Base-by-base conservation (phyloP, 2,329 filamentous ascomycete species). In the Chalaropsis ovoidea region DNA sequence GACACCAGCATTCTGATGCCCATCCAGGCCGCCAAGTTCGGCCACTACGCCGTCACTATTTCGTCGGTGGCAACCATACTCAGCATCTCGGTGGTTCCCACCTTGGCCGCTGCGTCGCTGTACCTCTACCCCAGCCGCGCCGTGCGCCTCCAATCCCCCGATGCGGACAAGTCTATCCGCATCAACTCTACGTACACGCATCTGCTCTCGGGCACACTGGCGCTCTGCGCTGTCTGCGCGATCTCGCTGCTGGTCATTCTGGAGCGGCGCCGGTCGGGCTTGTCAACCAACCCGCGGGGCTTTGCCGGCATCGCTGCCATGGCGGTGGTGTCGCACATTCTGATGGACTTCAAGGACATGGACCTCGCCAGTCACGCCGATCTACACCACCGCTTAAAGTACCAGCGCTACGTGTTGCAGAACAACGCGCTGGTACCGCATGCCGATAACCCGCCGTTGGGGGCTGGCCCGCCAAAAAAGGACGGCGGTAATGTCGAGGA, bases 291-390 rank as follows among this genome's bases (percentile, higher is more conserved):
- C 71, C 86, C 88, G 6, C 85, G 84, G 69, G 87, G 87, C 5
- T 88, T 90, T 63, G 86, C 87, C 1, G 87, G 87, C 1, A 79
- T 90, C 45, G 87, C 87, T 5, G 84, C 86, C 65, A 89, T 90
- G 86, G 87, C 87, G 10, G 87, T 88, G 2, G 82, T 83, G 68
- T 85, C 82, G 69, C 87, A 90, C 69, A 88, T 90, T 72, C 76
- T 90, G 69, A 85, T 84, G 74, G 87, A 90, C 71, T 90, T 90
- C 71, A 84, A 84, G 68, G 85, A 85, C 66, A 82, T 88, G 75
- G 87, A 90, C 71, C 82, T 83, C 0, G 86, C 83, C 7, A 83
- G 80, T 3, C 83, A 86, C 64, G 77, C 83, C 61, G 81, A 85
- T 63, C 89, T 90, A 52, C 87, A 90, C 72, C 78, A 83, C 62